Base-by-base conservation (phyloP, 352 stramenopile species). In the Salisapilia sapeloensis region DNA sequence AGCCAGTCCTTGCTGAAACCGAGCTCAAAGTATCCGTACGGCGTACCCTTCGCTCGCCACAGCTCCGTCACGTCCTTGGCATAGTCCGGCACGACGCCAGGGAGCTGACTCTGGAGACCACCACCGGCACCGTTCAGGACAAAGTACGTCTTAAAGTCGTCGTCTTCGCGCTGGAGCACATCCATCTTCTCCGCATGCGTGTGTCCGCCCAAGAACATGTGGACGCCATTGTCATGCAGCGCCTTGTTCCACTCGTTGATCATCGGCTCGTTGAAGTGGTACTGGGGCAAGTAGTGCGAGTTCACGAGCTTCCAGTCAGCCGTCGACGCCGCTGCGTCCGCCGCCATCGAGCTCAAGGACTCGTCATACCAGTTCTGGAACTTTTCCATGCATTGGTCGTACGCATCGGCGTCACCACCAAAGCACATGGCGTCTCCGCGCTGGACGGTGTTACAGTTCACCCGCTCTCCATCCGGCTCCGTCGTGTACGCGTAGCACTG, bases 281-380 rank as follows among this genome's bases (percentile, higher is more conserved):
- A 77, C 35, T 77, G 59, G 18, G 66, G 66, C 13, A 58, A 79
- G 47, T 82, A 78, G 48, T 82, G 62, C n/a, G 66, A 67, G 39
- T 79, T 79, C 28, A 82, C 60, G 35, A 79, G 33, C 42, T 82
- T 82, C 60, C 61, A 82, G 14, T 56, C 75, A 4, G 66, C 66
- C 0, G 42, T 71, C 4, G 62, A 79, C 6, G 42, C 48, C 27
- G 52, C 54, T 20, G 65, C 56, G 29, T 85, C 69, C 4, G 46
- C 33, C 6, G 36, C 38, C 30, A 78, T 46, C 40, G 77, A 58
- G n/a, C 46, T 49, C 12, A 81, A 45, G 20, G 65, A 74, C 24
- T 85, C 58, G 0, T 42, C 33, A 37, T 76, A 57, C 63, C 63
- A 82, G 10, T 42, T 47, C 22, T 61, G 43, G n/a, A 84, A 48